These are phyloP conservation scores for Magnolia officinalis DNA, from an alignment of 164 flowering plant species.

Conservation along the genomic window DNA sequence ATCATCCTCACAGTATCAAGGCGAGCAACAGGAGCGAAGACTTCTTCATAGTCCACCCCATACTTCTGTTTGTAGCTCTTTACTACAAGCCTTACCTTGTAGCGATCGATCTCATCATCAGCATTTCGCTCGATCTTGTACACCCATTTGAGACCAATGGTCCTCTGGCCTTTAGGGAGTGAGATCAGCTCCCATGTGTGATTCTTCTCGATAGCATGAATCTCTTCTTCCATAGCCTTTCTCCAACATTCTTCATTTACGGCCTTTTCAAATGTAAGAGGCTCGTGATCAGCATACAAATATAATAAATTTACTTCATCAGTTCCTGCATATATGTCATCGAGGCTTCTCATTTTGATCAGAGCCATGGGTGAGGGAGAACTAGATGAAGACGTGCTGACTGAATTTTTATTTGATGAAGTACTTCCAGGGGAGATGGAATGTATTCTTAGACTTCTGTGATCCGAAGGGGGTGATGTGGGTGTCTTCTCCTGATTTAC, in stretches of 20 bases:
- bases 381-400: too few species aligned
- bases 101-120: neutral
- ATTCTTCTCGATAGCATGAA: constrained; percentile 5
- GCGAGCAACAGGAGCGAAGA: neutral
- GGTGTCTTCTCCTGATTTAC: too few species aligned
- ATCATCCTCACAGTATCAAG: neutral
- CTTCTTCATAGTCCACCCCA: neutral
- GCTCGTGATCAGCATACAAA: neutral
- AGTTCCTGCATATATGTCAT: too few species aligned
- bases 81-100: neutral
- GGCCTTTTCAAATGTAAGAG: constrained; percentile 9
- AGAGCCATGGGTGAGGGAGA: too few species aligned
- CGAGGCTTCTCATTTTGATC: too few species aligned
- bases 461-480: too few species aligned
- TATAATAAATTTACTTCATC: neutral
- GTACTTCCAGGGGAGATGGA: too few species aligned
- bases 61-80: neutral
- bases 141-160: neutral
- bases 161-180: neutral
- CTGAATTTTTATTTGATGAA: too few species aligned
- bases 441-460: too few species aligned
- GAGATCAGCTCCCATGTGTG: neutral
- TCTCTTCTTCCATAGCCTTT: constrained; percentile 16
- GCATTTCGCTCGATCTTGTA: neutral
- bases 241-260: constrained; percentile 13